These are phyloP conservation scores for Lupinus albus DNA, from an alignment of 306 rosid genomes.

Conservation along the genomic window DNA sequence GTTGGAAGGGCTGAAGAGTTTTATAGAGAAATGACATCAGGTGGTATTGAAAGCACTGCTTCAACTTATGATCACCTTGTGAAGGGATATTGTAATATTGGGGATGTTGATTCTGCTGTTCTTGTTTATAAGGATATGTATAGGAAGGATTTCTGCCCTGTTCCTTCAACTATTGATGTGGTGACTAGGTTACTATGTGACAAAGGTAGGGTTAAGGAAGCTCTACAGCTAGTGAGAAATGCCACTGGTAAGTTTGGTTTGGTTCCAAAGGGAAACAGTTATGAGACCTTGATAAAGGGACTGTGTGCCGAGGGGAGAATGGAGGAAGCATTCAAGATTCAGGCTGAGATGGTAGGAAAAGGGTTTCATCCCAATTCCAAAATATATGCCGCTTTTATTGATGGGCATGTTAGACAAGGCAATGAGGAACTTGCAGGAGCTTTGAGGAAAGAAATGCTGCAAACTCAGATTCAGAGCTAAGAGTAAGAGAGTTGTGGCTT, in stretches of 20 bases:
- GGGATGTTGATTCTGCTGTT: constrained; percentile 60
- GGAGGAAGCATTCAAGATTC: constrained; percentile 74
- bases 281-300: constrained; percentile 62
- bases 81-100: constrained; percentile 57
- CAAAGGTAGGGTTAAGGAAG: constrained; percentile 58
- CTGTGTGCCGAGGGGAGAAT: constrained; percentile 60
- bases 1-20: constrained; percentile 65
- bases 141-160: constrained; percentile 60
- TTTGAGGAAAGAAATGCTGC: constrained; percentile 70
- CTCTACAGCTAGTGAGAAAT: constrained; percentile 50
- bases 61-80: constrained; percentile 70
- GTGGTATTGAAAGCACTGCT: constrained; percentile 56
- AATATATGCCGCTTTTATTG: constrained; percentile 64
- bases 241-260: constrained; percentile 49
- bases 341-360: constrained; percentile 83
- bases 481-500: constrained; percentile 30
- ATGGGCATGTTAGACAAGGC: constrained; percentile 60
- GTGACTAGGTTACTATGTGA: constrained; percentile 53
- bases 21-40: constrained; percentile 65
- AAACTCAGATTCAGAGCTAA: constrained; percentile 42
- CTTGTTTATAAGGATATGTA: constrained; percentile 68
- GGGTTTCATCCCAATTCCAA: constrained; percentile 59
- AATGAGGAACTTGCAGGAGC: constrained; percentile 59
- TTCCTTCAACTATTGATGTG: constrained; percentile 50
- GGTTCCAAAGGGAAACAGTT: constrained; percentile 55